Percentiles rank a stretch among this genome's conserved stretches.
Evolutionary conservation across 371 early-diverging fungal genomes (phyloP).

Genomic region (Saksenaea vasiformis): DNA sequence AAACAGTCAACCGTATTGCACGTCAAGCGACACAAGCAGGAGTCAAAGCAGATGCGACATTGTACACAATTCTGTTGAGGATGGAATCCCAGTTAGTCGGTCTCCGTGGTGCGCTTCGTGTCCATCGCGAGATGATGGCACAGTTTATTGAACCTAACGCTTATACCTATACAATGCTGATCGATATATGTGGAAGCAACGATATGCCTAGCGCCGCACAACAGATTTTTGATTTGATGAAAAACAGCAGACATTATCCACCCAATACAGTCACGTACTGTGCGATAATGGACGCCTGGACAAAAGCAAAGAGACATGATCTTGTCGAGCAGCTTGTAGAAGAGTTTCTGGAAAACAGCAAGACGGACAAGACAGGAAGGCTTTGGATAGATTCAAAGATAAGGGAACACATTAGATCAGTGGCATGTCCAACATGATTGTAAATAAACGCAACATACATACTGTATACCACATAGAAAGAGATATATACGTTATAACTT

Average conservation of each 20-base stretch:
- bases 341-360: slow-evolving; percentile 29
- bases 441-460: not conserved
- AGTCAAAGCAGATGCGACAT: slow-evolving; percentile 35
- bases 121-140: slow-evolving; percentile 44
- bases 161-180: slow-evolving; percentile 46
- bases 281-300: slow-evolving; percentile 48
- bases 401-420: slow-evolving; percentile 9
- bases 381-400: slow-evolving; percentile 37
- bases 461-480: too few relatives aligned
- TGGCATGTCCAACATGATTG: not conserved
- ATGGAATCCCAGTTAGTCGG: slow-evolving; percentile 34
- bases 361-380: slow-evolving; percentile 25
- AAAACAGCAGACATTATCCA: slow-evolving; percentile 17
- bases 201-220: slow-evolving; percentile 40
- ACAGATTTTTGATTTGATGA: slow-evolving; percentile 49
- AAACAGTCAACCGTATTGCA: slow-evolving; percentile 27
- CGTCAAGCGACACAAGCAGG: slow-evolving; percentile 37
- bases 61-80: slow-evolving; percentile 44
- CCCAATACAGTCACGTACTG: slow-evolving; percentile 49
- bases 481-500: too few relatives aligned
- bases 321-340: slow-evolving; percentile 28
- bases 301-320: slow-evolving; percentile 34
- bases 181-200: slow-evolving; percentile 33
- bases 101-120: slow-evolving; percentile 29
- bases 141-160: slow-evolving; percentile 37